Evolutionary conservation across 768 basidiomycete species (phyloP).

Genomic region (Pulveroboletus frians): DNA sequence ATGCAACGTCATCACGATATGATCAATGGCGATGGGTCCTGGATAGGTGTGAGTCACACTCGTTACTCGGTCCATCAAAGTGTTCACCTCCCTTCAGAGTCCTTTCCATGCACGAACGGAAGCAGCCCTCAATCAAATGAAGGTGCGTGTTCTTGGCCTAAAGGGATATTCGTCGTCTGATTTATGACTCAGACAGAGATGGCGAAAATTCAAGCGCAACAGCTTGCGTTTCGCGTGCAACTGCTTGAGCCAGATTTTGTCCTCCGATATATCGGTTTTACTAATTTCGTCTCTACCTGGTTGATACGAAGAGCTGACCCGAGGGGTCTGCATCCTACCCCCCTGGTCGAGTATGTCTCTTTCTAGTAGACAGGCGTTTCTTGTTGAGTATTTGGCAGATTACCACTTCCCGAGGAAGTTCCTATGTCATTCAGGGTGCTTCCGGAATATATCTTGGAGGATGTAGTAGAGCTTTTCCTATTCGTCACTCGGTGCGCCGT

Average conservation of each 20-base stretch:
- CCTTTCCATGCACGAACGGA: constrained; percentile 75
- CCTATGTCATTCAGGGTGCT: constrained; percentile 81
- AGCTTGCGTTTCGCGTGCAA: constrained; percentile 80
- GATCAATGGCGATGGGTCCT: constrained; percentile 70
- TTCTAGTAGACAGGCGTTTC: background rate
- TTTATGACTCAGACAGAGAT: constrained; percentile 52
- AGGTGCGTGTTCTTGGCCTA: constrained; percentile 39
- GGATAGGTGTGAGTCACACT: constrained; percentile 64
- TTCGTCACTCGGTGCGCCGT: constrained; percentile 71
- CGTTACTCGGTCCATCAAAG: background rate
- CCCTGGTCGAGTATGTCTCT: constrained; percentile 54
- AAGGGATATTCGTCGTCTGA: background rate
- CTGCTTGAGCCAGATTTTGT: constrained; percentile 83
- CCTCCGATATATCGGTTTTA: constrained; percentile 73
- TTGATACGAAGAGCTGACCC: constrained; percentile 88
- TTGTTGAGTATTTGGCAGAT: constrained; percentile 37
- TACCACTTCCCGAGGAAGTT: constrained; percentile 82
- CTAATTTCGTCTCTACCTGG: constrained; percentile 92
- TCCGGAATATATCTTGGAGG: constrained; percentile 93
- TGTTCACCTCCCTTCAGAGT: constrained; percentile 38
- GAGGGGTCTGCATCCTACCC: constrained; percentile 65
- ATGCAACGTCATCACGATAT: constrained; percentile 72
- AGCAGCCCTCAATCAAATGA: constrained; percentile 68
- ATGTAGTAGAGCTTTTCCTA: constrained; percentile 83
- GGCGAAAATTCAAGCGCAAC: constrained; percentile 61